Evolutionary conservation across 148 eudicot genomes (phyloP), one percentile per base, ranked within the genome.

Genomic region (Salicornia ramosissima): DNA sequence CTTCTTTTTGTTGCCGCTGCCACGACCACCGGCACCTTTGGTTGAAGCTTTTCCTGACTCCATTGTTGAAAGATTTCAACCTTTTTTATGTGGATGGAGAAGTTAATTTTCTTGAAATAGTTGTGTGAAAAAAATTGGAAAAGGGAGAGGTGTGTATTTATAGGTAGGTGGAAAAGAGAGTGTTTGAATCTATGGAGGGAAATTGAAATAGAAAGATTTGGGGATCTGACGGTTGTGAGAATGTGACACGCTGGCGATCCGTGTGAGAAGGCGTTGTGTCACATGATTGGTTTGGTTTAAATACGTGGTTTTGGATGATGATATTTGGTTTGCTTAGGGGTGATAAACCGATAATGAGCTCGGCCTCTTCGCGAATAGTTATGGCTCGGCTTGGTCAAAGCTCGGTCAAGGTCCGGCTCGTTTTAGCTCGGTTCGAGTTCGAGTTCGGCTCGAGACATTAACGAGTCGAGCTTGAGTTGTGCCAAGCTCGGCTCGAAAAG

Each of bases 1-100:
- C 65, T 82, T 82, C 73, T 81, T 80, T 5, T 79, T 36, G 1
- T 72, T 76, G 12, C 74, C 84, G 0, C 75, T 73, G 18, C 74
- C 50, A 0, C 74, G 43, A 5, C 82, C 80, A 3, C 55, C 77
- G 30, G 72, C 72, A 5, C 75, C 78, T 40, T 67, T 73, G n/a
- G 63, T 47, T 22, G 65, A 1, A 3, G 50, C 9, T 59, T 73
- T 69, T 21, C 33, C 47, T 13, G 70, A 13, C 5, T 70, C 78
- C 77, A 78, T 74, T 3, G 4, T 14, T 29, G 34, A 50, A n/a
- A 16, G 47, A 46, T 3, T 22, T 47, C 25, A 19, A 33, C 7
- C 19, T 62, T 21, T 16, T 54, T 34, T n/a, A n/a, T n/a, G n/a
- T n/a, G n/a, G n/a, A n/a, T n/a, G n/a, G n/a, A n/a, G n/a, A n/a